Evolutionary conservation across 2,329 filamentous ascomycete species (phyloP).

Genomic region (Plenodomus lindquistii): DNA sequence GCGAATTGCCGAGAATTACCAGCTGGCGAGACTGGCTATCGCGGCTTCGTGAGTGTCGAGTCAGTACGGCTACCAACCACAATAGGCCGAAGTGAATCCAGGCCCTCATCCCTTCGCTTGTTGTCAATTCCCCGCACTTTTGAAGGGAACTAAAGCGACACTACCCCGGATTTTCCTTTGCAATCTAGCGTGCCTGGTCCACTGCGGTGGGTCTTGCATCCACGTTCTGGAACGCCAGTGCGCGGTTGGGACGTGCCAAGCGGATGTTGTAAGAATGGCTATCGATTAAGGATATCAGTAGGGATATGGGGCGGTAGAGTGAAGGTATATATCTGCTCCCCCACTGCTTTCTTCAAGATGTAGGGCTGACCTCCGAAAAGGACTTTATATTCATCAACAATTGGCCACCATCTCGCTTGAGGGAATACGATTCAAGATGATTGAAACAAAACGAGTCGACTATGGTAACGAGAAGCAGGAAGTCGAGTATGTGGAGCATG

Average conservation of each 20-base stretch:
- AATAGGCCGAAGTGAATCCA: slow-evolving; percentile 3
- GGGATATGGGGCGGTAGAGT: slow-evolving; percentile 2
- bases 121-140: slow-evolving; percentile 30
- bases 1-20: slow-evolving; percentile 17
- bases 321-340: not conserved
- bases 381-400: too few relatives aligned
- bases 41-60: slow-evolving; percentile 17
- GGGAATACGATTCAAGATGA: not conserved
- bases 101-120: slow-evolving; percentile 6
- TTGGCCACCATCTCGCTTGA: not conserved
- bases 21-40: not conserved
- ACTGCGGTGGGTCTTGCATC: slow-evolving; percentile 6
- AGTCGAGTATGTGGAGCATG: slow-evolving; percentile 27
- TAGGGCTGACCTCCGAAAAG: not conserved
- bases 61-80: slow-evolving; percentile 15
- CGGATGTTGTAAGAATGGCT: not conserved
- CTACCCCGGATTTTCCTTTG: slow-evolving; percentile 28
- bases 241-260: not conserved
- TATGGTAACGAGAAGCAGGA: slow-evolving; percentile 30
- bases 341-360: not conserved
- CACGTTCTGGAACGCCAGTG: slow-evolving; percentile 3
- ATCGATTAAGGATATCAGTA: slow-evolving; percentile 12
- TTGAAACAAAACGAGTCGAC: slow-evolving; percentile 5
- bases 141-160: slow-evolving; percentile 1
- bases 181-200: slow-evolving; percentile 13